These are phyloP conservation scores for Debaryomyces castellii DNA, from an alignment of 805 yeast species.

Conservation along the genomic window DNA sequence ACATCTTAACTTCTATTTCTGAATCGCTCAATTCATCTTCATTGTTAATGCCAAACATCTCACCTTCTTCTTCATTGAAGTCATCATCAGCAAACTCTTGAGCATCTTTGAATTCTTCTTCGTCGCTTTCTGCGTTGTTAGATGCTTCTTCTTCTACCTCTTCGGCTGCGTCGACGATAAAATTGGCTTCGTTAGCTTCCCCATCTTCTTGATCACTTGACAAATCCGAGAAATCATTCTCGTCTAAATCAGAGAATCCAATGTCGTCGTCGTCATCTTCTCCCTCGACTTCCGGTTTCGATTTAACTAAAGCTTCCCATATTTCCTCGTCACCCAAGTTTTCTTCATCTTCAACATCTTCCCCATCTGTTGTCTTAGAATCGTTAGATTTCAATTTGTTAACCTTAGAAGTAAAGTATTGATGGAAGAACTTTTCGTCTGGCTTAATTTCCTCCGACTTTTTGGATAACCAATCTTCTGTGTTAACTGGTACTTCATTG, in stretches of 20 bases:
- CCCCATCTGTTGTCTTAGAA: slow-evolving; percentile 14
- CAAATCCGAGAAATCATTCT: slow-evolving; percentile 40
- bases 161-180: slow-evolving; percentile 23
- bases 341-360: slow-evolving; percentile 41
- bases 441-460: slow-evolving; percentile 69
- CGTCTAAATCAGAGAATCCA: slow-evolving; percentile 44
- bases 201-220: slow-evolving; percentile 27
- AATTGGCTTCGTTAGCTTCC: slow-evolving; percentile 18
- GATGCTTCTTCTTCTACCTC: slow-evolving; percentile 18
- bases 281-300: slow-evolving; percentile 69
- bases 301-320: slow-evolving; percentile 76
- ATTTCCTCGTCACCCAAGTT: slow-evolving; percentile 67
- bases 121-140: slow-evolving; percentile 1
- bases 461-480: slow-evolving; percentile 78
- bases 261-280: slow-evolving; percentile 30
- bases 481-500: slow-evolving; percentile 69
- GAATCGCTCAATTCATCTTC: slow-evolving; percentile 16
- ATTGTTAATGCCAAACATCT: slow-evolving; percentile 16
- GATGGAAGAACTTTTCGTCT: slow-evolving; percentile 85
- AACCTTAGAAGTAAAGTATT: slow-evolving; percentile 71
- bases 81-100: slow-evolving; percentile 7
- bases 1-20: slow-evolving; percentile 13
- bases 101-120: slow-evolving; percentile 15
- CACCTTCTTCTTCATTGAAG: slow-evolving; percentile 21
- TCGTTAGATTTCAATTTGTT: slow-evolving; percentile 28